Conservation (phyloP, 139 green algal species). For the Chlorella vulgaris region DNA sequence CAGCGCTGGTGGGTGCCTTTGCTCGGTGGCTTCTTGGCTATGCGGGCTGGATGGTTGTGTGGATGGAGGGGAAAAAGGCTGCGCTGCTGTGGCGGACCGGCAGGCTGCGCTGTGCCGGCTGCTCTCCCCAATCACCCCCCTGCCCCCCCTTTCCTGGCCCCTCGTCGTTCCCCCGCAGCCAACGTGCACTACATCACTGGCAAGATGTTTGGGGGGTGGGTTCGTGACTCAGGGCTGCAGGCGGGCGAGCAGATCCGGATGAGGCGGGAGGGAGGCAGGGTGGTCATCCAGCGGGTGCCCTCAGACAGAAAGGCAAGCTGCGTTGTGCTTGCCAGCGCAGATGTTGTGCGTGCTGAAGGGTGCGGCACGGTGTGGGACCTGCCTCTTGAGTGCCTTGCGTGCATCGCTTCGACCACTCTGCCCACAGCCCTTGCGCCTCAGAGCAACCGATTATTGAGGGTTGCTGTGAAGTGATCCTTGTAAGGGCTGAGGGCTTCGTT, state of each 20-base stretch:
- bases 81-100: too few relatives aligned
- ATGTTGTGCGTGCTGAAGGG: background rate
- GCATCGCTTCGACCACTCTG: too few relatives aligned
- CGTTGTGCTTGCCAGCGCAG: background rate
- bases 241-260: conserved; percentile 32
- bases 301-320: conserved; percentile 2
- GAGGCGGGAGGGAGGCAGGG: conserved; percentile 1
- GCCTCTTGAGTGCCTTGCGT: background rate
- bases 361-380: background rate
- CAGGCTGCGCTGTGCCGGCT: too few relatives aligned
- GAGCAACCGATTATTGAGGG: too few relatives aligned
- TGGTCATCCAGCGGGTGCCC: conserved; percentile 34
- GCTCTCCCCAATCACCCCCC: too few relatives aligned
- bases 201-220: conserved; percentile 7
- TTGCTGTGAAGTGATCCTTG: too few relatives aligned
- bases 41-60: too few relatives aligned
- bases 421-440: too few relatives aligned
- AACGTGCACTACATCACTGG: conserved; percentile 47
- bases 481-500: too few relatives aligned
- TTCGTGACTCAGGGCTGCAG: conserved; percentile 27
- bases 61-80: too few relatives aligned
- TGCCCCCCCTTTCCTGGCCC: background rate
- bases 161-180: background rate
- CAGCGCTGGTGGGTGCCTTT: conserved; percentile 13
- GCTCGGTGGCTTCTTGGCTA: too few relatives aligned